phyloP scores from a whole-genome alignment of 495 filamentous ascomycete genomes.

The Tetracladium marchalianum region DNA sequence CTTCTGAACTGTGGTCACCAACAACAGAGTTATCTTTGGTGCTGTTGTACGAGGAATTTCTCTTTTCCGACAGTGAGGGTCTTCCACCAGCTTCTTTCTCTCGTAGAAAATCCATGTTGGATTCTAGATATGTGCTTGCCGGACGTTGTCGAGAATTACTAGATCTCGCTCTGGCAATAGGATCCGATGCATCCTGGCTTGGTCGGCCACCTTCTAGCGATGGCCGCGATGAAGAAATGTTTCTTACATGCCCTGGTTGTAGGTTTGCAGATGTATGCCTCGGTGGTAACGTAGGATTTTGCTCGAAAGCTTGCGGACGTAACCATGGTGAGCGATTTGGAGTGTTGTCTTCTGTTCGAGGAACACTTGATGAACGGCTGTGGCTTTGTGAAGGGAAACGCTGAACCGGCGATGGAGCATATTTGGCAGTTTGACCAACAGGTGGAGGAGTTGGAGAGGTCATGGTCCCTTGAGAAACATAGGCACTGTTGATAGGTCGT shows the following conservation, averaged over 20 bases:
- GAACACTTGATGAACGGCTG: constrained; percentile 45
- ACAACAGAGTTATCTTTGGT: constrained; percentile 6
- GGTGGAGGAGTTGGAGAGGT: constrained; percentile 61
- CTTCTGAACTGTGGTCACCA: constrained; percentile 31
- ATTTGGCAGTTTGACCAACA: constrained; percentile 21
- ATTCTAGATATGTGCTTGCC: constrained; percentile 66
- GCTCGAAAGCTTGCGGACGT: constrained; percentile 4
- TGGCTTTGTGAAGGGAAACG: constrained; percentile 50
- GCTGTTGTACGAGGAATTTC: constrained; percentile 3
- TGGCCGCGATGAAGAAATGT: constrained; percentile 62
- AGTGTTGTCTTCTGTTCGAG: constrained; percentile 25
- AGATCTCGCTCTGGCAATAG: constrained; percentile 42
- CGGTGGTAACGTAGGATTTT: constrained; percentile 1
- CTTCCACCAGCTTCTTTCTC: constrained; percentile 14
- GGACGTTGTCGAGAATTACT: constrained; percentile 56
- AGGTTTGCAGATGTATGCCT: constrained; percentile 7
- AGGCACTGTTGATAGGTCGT: constrained; percentile 32
- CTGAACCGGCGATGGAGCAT: constrained; percentile 42
- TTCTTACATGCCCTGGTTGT: constrained; percentile 21
- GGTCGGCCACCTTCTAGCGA: constrained; percentile 71
- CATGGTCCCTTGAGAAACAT: constrained; percentile 95
- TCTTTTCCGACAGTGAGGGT: constrained; percentile 10
- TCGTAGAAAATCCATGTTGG: constrained; percentile 47
- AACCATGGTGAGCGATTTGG: constrained; percentile 23
- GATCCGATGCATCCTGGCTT: constrained; percentile 47